Percentiles rank a stretch among this genome's conserved stretches.
phyloP scores from a whole-genome alignment of 2,329 filamentous ascomycete species.

The Podosphaera aphanis region DNA sequence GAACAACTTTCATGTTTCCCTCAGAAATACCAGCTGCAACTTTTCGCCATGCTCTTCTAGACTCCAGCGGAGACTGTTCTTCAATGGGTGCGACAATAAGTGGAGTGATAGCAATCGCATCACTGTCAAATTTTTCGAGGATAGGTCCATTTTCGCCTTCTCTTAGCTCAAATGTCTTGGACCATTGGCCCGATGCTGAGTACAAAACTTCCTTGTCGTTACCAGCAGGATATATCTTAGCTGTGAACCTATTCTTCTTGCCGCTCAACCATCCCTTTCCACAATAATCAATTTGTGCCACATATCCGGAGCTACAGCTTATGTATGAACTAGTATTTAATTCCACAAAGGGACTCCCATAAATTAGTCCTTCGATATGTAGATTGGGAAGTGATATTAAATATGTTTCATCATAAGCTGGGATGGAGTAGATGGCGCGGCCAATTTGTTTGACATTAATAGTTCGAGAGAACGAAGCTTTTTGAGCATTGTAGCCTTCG shows the following conservation, averaged over 20 bases:
- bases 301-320: slow-evolving; percentile 63
- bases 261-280: slow-evolving; percentile 88
- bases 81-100: slow-evolving; percentile 50
- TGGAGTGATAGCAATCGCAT: slow-evolving; percentile 33
- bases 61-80: slow-evolving; percentile 68
- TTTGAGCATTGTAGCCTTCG: slow-evolving; percentile 89
- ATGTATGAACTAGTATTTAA: slow-evolving; percentile 71
- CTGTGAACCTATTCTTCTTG: slow-evolving; percentile 80
- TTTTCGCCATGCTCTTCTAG: slow-evolving; percentile 65
- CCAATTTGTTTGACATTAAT: slow-evolving; percentile 92
- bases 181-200: slow-evolving; percentile 81
- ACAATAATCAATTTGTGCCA: slow-evolving; percentile 75
- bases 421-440: slow-evolving; percentile 61
- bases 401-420: slow-evolving; percentile 35
- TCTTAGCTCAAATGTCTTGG: slow-evolving; percentile 55
- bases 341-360: slow-evolving; percentile 71
- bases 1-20: slow-evolving; percentile 65
- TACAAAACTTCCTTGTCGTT: slow-evolving; percentile 53
- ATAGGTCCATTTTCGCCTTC: slow-evolving; percentile 31
- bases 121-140: slow-evolving; percentile 38
- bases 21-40: slow-evolving; percentile 60
- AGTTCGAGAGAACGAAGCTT: slow-evolving; percentile 78
- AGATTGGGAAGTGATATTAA: slow-evolving; percentile 77
- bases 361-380: slow-evolving; percentile 84
- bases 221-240: slow-evolving; percentile 46